A percentile compares a stretch with the other conserved stretches of the same genome.
Evolutionary conservation across 345 rosid genomes (phyloP).

Genomic region (Gynandropsis gynandra): DNA sequence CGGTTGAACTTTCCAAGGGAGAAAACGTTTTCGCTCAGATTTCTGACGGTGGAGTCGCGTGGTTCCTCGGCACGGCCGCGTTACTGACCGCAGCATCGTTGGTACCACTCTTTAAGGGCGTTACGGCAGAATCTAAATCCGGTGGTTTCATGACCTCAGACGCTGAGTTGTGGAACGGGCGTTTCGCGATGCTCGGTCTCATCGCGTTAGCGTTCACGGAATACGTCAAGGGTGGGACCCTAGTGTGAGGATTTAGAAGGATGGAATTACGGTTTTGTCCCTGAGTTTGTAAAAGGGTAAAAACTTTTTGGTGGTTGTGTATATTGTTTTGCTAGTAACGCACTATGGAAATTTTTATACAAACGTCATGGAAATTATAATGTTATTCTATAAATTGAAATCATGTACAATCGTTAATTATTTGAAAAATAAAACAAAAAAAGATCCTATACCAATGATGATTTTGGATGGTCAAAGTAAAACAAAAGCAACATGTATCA

Average conservation of each 20-base stretch:
- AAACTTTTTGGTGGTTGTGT: no score
- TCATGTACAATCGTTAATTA: no score
- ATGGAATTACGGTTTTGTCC: slow-evolving; percentile 11
- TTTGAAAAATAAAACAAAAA: no score
- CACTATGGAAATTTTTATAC: no score
- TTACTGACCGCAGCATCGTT: slow-evolving; percentile 59
- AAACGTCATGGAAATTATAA: no score
- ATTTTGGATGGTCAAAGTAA: no score
- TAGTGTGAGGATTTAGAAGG: slow-evolving; percentile 24
- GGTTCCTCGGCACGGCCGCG: slow-evolving; percentile 52
- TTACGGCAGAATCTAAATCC: slow-evolving; percentile 45
- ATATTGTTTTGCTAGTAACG: no score
- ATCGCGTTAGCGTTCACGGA: slow-evolving; percentile 74
- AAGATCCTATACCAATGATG: no score
- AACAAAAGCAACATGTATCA: no score
- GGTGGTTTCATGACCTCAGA: slow-evolving; percentile 63
- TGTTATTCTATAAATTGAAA: no score
- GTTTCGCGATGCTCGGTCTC: slow-evolving; percentile 76
- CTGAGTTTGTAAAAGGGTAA: slow-evolving; percentile 10
- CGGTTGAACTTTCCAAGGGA: slow-evolving; percentile 54
- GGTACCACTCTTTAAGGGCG: slow-evolving; percentile 52
- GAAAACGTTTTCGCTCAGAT: slow-evolving; percentile 59
- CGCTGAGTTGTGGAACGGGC: slow-evolving; percentile 81
- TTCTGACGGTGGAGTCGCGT: slow-evolving; percentile 47
- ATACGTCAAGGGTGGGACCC: slow-evolving; percentile 55